Evolutionary conservation across 2,329 filamentous ascomycete species (phyloP), one percentile per base, ranked within the genome.

Genomic region (Fusarium sulawesiense): DNA sequence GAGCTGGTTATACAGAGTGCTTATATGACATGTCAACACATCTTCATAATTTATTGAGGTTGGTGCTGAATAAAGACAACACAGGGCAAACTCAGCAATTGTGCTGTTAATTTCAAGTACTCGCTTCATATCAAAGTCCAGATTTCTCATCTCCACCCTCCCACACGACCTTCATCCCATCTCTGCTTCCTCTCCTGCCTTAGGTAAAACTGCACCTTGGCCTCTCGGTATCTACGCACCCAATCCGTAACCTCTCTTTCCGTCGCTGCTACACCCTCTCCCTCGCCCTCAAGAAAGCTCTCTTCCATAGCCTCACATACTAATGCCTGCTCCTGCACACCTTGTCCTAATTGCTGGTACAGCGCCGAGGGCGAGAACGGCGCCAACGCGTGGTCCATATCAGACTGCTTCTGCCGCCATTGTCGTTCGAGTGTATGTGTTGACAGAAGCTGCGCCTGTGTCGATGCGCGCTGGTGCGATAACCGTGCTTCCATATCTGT

Each of bases 151-250:
- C 95, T 88, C 96, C 96, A 98, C 1, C 96, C 96, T 13, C 95
- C 95, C 34, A 98, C 95, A 72, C 95, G 86, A 25, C 95, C 94
- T 81, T 98, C 95, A 78, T 98, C 96, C 96, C 96, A 98, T 74
- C 96, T 87, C 75, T 94, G 92, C 80, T 94, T 97, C 71, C 93
- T 88, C 83, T 98, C 96, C 76, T 91, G 89, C 61, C 96, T 86
- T 56, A 94, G 83, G 76, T 96, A 97, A 66, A 91, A 91, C 60
- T 92, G 83, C 73, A 92, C 92, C 77, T 91, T 92, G 12, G 92
- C 92, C 73, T 95, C 94, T 72, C 93, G 86, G 70, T 97, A 92
- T 74, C 92, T 84, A 75, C 91, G 87, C 21, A 97, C 88, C 89
- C 96, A 98, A 64, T 98, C 95, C 3, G 86, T 84, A 27, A 92